Evolutionary conservation across 768 basidiomycete genomes (phyloP), one percentile per base, ranked within the genome.

Genomic region (Daedaleopsis nitida): DNA sequence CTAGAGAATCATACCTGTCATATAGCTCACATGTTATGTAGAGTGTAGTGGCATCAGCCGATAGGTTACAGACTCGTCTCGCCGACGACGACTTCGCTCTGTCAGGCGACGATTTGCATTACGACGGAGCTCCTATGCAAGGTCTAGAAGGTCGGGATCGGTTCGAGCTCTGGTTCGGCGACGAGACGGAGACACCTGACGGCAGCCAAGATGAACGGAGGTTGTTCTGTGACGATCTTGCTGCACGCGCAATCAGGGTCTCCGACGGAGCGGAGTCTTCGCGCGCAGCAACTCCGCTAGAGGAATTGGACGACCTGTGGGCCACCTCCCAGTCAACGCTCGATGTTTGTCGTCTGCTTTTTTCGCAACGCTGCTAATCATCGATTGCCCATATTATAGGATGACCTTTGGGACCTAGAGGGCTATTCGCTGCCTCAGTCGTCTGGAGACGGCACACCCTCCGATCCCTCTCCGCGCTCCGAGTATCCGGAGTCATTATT

Each of bases 271-370:
- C 39, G 55, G 51, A 44, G 51, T 51, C 50, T 43, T 32, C n/a
- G 9, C 23, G 11, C n/a, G 45, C n/a, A 10, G 19, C 39, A 35
- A 51, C 23, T 38, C 27, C 23, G 37, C 42, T 37, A 24, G n/a
- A 11, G 1, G 53, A 55, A 34, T 54, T 55, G 34, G 61, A 63
- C 48, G 57, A 59, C 54, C 17, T 55, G 16, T 63, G 62, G 62
- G 53, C 37, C 21, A 63, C 57, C 48, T 63, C 57, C 21, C 57
- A 63, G 35, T 55, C 53, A 17, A 63, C 62, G 16, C 57, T 63
- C 8, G 57, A 63, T n/a, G 62, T 63, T 51, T 32, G 57, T 37
- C 9, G 52, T 35, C 43, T 39, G 14, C 45, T 34, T 13, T 27
- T 17, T 24, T 49, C 34, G 13, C 16, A 32, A 43, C 11, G 27